These are phyloP conservation scores for Parastagonospora avenae DNA, from an alignment of 2,329 filamentous ascomycete genomes.

Conservation along the genomic window DNA sequence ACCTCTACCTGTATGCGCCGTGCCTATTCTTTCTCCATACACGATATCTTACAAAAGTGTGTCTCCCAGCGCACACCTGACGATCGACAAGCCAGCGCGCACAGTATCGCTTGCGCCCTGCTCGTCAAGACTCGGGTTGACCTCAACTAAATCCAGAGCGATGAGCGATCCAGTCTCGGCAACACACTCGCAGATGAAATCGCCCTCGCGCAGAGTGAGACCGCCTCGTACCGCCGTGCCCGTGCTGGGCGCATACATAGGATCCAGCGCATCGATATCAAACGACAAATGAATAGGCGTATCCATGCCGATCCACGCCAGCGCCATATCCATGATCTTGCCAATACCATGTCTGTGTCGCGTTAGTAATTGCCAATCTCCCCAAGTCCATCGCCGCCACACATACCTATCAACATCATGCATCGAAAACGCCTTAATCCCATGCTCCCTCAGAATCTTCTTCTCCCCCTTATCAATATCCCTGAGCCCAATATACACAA, in stretches of 20 bases:
- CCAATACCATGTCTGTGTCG: slow-evolving; percentile 82
- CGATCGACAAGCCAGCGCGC: slow-evolving; percentile 85
- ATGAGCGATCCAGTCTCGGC: slow-evolving; percentile 62
- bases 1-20: no score
- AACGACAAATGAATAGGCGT: slow-evolving; percentile 97
- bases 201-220: slow-evolving; percentile 89
- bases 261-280: slow-evolving; percentile 94
- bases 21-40: not conserved
- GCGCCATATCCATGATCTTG: slow-evolving; percentile 96
- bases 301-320: slow-evolving; percentile 91
- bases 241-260: slow-evolving; percentile 93
- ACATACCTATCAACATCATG: slow-evolving; percentile 89
- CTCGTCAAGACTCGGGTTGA: slow-evolving; percentile 56
- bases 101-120: slow-evolving; percentile 83
- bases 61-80: slow-evolving; percentile 90
- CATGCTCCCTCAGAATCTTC: slow-evolving; percentile 82
- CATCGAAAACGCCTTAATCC: slow-evolving; percentile 97
- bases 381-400: no score
- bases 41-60: slow-evolving; percentile 68
- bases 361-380: not conserved
- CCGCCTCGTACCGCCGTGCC: slow-evolving; percentile 94
- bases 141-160: slow-evolving; percentile 62
- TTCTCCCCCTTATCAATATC: slow-evolving; percentile 96
- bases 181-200: slow-evolving; percentile 85
- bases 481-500: slow-evolving; percentile 94